Percentiles rank a stretch among this genome's conserved stretches.
phyloP scores from a whole-genome alignment of 1,284 basidiomycete species.

The Mycosarcoma mackinlayi region DNA sequence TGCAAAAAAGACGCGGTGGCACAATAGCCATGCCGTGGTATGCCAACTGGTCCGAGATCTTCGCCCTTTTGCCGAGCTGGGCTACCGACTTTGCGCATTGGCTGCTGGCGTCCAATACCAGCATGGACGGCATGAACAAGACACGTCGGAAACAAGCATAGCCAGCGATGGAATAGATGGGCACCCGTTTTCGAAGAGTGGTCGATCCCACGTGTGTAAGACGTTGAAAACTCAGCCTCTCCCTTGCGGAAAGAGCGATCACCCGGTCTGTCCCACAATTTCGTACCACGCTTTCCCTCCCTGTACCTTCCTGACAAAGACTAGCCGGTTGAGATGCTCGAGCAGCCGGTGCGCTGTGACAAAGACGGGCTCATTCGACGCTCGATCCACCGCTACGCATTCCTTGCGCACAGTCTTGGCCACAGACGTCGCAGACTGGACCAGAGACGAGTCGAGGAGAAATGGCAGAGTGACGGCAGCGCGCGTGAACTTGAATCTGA shows the following conservation, averaged over 20 bases:
- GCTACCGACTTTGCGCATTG: slow-evolving; percentile 37
- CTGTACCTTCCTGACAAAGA: slow-evolving; percentile 27
- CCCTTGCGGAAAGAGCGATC: neutral
- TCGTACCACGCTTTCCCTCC: slow-evolving; percentile 29
- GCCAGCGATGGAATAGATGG: neutral
- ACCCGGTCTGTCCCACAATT: slow-evolving; percentile 25
- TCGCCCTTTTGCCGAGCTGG: slow-evolving; percentile 53
- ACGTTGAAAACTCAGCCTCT: too few relatives aligned
- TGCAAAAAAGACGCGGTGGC: slow-evolving; percentile 48
- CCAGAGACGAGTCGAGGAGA: slow-evolving; percentile 6
- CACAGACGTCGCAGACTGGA: neutral
- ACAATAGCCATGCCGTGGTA: slow-evolving; percentile 56
- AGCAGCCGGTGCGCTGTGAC: slow-evolving; percentile 29
- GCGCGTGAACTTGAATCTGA: slow-evolving; percentile 29
- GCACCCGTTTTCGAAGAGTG: too few relatives aligned
- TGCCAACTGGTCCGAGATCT: slow-evolving; percentile 50
- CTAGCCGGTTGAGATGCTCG: slow-evolving; percentile 13
- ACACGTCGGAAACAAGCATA: slow-evolving; percentile 18
- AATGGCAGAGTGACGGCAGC: slow-evolving; percentile 36
- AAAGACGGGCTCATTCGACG: slow-evolving; percentile 28
- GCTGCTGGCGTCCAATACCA: slow-evolving; percentile 35
- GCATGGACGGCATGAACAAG: slow-evolving; percentile 37
- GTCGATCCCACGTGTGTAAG: too few relatives aligned
- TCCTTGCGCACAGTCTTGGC: slow-evolving; percentile 27
- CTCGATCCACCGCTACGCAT: slow-evolving; percentile 14